Percentiles rank a stretch among this genome's conserved stretches.
Evolutionary conservation across 768 basidiomycete genomes (phyloP).

Genomic region (Pleurotus giganteus): DNA sequence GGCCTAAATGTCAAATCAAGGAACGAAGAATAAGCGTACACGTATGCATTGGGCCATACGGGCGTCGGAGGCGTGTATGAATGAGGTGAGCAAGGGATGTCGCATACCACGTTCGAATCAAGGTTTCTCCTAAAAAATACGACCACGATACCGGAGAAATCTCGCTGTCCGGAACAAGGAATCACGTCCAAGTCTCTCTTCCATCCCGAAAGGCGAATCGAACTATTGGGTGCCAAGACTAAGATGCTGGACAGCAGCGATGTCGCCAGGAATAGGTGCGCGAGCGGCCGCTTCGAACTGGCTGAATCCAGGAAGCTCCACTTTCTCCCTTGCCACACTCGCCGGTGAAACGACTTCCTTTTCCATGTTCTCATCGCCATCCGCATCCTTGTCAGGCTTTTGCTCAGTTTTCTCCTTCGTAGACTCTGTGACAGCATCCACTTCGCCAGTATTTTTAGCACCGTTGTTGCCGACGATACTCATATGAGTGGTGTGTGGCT

Average conservation of each 20-base stretch:
- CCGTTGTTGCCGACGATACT: neutral
- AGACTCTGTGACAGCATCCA: neutral
- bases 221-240: neutral
- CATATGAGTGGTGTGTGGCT: neutral
- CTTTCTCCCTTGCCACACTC: conserved; percentile 24
- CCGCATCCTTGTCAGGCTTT: conserved; percentile 4
- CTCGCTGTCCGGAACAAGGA: neutral
- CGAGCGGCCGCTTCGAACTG: conserved; percentile 57
- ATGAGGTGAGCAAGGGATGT: neutral
- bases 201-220: neutral
- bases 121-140: neutral
- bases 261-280: conserved; percentile 2
- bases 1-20: too few species aligned
- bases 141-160: neutral
- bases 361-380: conserved; percentile 13
- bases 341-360: conserved; percentile 13
- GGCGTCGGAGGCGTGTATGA: too few species aligned
- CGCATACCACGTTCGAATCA: neutral
- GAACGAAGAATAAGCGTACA: too few species aligned
- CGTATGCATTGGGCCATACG: too few species aligned
- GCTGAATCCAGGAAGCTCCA: conserved; percentile 63
- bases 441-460: neutral
- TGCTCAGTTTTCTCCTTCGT: conserved; percentile 18
- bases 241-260: conserved; percentile 5
- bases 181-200: neutral